phyloP scores from a whole-genome alignment of 345 rosid species.

The Boechera stricta region DNA sequence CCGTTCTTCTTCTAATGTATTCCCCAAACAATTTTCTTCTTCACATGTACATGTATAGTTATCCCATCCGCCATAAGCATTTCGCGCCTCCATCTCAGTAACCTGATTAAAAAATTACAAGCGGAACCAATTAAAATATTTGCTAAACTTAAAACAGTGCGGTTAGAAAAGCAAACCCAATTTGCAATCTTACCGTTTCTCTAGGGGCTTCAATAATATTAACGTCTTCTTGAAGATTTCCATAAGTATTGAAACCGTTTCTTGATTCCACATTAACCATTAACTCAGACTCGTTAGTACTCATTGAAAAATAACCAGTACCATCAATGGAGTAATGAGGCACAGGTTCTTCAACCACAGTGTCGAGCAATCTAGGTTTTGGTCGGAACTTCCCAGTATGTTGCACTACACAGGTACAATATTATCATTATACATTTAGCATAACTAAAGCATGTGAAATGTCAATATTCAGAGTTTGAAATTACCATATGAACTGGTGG shows the following conservation, averaged over 20 bases:
- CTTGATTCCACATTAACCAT: constrained; percentile 42
- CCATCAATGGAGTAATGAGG: constrained; percentile 48
- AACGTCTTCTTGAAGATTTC: constrained; percentile 32
- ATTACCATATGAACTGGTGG: constrained; percentile 39
- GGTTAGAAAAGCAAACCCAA: background rate
- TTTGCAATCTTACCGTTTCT: constrained; percentile 49
- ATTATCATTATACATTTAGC: background rate
- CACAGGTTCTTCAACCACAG: constrained; percentile 42
- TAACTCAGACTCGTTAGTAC: constrained; percentile 38
- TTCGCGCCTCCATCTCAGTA: constrained; percentile 32
- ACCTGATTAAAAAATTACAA: constrained; percentile 21
- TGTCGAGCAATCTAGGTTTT: constrained; percentile 51
- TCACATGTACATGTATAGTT: constrained; percentile 30
- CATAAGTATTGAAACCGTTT: constrained; percentile 18
- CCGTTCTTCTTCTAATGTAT: constrained; percentile 35
- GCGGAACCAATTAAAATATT: background rate
- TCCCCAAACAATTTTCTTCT: constrained; percentile 38
- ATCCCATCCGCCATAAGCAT: constrained; percentile 36
- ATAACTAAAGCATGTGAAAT: background rate
- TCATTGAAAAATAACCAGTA: constrained; percentile 26
- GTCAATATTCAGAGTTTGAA: constrained; percentile 5
- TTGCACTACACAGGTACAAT: constrained; percentile 39
- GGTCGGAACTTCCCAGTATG: constrained; percentile 54
- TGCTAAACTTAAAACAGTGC: background rate
- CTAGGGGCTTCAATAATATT: constrained; percentile 41